Base-by-base conservation (phyloP, 2,329 filamentous ascomycete species). In the Cladophialophora psammophila region DNA sequence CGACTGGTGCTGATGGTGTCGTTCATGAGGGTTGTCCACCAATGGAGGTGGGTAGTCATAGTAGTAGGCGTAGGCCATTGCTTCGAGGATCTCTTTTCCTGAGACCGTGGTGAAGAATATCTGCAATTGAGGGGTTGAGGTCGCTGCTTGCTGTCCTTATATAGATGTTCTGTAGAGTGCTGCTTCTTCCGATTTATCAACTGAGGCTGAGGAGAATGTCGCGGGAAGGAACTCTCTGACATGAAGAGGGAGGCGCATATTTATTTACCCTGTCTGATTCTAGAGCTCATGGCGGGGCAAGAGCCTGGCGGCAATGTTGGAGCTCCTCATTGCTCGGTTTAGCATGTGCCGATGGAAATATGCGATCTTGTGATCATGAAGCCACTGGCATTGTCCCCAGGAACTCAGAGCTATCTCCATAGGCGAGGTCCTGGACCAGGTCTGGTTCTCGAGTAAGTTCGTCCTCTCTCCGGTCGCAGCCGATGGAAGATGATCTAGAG, bases 21-120 rank as follows among this genome's bases (percentile, higher is more conserved):
- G 63, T 45, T 69, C 68, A 50, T 69, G 65, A 9, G 56, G 62
- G 42, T 70, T 65, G 60, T 70, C 71, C 31, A 70, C 68, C 26
- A 69, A 50, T 63, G 71, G 68, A 18, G 64, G 69, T 56, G 69
- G 69, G 48, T 67, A 58, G 40, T 70, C 68, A 62, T 70, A 72
- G 63, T 71, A 71, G 45, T 71, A 67, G 31, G 65, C 63, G 56
- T 66, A 70, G 18, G 68, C 70, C 65, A 69, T 72, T 26, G 63
- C 38, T 40, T 66, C 45, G 15, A 53, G 31, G 40, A 40, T 38
- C 26, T 56, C 58, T 52, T 35, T 36, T 38, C 32, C n/a, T 34
- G 34, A 32, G 38, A 50, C 48, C 35, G 62, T 26, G 20, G 35
- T 20, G 57, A 42, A 12, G 32, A 6, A 13, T 18, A 20, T 18